A percentile compares a stretch with the other conserved stretches of the same genome.
Conservation (phyloP, 148 eudicot genomes). For the Euryodendron excelsum region DNA sequence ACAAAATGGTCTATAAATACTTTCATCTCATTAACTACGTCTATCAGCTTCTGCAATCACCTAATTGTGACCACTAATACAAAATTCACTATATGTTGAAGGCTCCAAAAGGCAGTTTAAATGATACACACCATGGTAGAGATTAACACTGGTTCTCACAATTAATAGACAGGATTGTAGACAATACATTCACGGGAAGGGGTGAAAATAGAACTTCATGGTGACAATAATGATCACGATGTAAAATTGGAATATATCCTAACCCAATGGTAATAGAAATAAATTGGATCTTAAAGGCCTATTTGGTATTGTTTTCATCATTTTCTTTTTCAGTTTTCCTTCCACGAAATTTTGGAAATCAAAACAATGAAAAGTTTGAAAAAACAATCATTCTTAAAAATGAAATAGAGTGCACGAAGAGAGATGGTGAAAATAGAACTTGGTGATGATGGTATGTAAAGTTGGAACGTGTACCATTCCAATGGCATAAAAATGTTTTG, state of each 20-base stretch:
- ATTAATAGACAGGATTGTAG: background rate
- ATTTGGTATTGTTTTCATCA: no score
- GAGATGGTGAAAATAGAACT: no score
- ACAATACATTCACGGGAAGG: background rate
- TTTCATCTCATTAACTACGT: background rate
- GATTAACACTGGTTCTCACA: background rate
- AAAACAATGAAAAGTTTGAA: no score
- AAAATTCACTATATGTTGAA: no score
- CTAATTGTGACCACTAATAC: background rate
- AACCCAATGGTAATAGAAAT: background rate
- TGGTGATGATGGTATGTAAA: no score
- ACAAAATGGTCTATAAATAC: background rate
- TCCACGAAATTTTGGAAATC: no score
- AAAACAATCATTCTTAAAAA: no score
- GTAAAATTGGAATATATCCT: background rate
- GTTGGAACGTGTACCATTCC: no score
- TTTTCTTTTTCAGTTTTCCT: no score
- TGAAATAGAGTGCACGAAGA: no score
- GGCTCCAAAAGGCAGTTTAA: no score
- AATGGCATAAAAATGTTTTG: background rate
- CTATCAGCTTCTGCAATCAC: background rate
- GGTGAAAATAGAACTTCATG: background rate
- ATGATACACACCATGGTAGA: background rate
- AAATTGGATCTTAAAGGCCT: background rate
- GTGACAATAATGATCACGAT: background rate